A percentile compares a stretch with the other conserved stretches of the same genome.
Conservation (phyloP, 257 asterid species). For the Striga asiatica region DNA sequence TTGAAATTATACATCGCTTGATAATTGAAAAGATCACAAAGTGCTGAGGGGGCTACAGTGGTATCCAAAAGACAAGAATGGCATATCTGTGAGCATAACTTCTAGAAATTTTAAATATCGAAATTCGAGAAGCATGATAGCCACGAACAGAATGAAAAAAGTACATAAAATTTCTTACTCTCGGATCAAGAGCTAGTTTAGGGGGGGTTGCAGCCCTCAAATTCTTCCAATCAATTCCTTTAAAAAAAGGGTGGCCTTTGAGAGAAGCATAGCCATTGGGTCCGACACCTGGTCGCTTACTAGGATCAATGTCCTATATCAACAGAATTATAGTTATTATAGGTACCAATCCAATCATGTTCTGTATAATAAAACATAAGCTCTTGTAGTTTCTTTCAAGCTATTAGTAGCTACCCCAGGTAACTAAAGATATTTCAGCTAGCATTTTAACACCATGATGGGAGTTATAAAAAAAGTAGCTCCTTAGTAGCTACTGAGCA, state of each 20-base stretch:
- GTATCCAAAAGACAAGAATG: too few relatives aligned
- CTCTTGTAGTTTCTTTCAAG: neutral
- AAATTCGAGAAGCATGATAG: neutral
- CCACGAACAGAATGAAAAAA: neutral
- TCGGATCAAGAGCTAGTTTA: constrained; percentile 52
- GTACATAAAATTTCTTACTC: too few relatives aligned
- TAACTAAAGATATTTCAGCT: too few relatives aligned
- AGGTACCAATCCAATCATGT: too few relatives aligned
- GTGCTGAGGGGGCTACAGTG: too few relatives aligned
- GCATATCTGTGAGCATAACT: too few relatives aligned
- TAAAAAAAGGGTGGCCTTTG: constrained; percentile 73
- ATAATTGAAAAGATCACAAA: too few relatives aligned
- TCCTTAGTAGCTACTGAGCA: too few relatives aligned
- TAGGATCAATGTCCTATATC: constrained; percentile 77
- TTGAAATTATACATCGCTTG: too few relatives aligned
- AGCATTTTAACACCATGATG: too few relatives aligned
- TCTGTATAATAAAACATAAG: neutral
- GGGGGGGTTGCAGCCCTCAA: constrained; percentile 73
- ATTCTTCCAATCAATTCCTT: constrained; percentile 65
- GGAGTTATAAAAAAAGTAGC: too few relatives aligned
- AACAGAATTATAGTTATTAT: neutral
- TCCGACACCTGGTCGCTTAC: constrained; percentile 90
- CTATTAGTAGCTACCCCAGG: too few relatives aligned
- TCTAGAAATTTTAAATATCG: neutral
- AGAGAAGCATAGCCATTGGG: constrained; percentile 68